These are phyloP conservation scores for Acorus gramineus DNA, from an alignment of 106 monocot genomes.

Conservation along the genomic window DNA sequence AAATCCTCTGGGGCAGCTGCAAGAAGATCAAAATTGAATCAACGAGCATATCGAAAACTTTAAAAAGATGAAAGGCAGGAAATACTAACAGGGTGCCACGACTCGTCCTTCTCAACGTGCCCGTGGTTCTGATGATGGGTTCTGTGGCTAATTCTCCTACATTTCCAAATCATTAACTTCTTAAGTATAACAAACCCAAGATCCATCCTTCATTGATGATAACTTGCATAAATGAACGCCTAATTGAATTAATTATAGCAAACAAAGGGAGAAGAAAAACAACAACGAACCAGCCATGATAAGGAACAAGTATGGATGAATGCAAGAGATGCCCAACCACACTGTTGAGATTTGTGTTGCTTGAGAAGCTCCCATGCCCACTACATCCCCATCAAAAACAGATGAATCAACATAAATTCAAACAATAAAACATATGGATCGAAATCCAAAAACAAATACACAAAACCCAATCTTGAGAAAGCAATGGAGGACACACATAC, in stretches of 20 bases:
- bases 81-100: slow-evolving; percentile 13
- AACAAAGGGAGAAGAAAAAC: no score
- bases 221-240: no score
- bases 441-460: no score
- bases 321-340: slow-evolving; percentile 81
- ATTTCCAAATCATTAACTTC: background rate
- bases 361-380: slow-evolving; percentile 93
- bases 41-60: background rate
- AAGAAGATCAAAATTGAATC: background rate
- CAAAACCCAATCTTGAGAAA: background rate
- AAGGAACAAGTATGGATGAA: slow-evolving; percentile 86
- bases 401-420: no score
- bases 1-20: slow-evolving; percentile 6
- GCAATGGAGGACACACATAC: slow-evolving; percentile 18
- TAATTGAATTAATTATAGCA: no score
- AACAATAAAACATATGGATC: no score
- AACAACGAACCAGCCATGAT: slow-evolving; percentile 75
- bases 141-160: slow-evolving; percentile 15
- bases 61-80: background rate
- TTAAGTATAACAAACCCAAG: no score
- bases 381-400: slow-evolving; percentile 14
- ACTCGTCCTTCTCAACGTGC: slow-evolving; percentile 12
- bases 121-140: slow-evolving; percentile 15
- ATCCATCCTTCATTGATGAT: no score
- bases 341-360: slow-evolving; percentile 57